Evolutionary conservation across 441 rosid species (phyloP), one percentile per base, ranked within the genome.

Genomic region (Brassica balearica): DNA sequence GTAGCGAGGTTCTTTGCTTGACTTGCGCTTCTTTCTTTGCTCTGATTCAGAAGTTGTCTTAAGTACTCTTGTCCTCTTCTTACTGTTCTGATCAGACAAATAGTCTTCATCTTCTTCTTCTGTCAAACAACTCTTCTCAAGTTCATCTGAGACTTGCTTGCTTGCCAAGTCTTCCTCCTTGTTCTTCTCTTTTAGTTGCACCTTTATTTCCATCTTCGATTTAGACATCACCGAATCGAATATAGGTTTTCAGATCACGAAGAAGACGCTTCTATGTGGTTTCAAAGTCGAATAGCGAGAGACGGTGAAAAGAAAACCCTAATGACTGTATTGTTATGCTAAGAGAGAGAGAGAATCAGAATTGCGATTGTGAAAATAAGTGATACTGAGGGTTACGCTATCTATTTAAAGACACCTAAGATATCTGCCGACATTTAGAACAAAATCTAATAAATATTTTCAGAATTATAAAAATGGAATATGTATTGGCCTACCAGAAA

Each of bases 101-200:
- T 77, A 82, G 29, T 83, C 82, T 10, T 61, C 85, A 29, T 88
- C 90, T 61, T 91, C 92, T 76, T 92, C 96, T 77, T 89, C 95
- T 0, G 95, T 88, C 53, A 92, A 65, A 59, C 74, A 87, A 84
- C 91, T 88, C 75, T 73, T 85, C 56, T 83, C 85, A 64, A 72
- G 71, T 43, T 83, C 91, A 67, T 72, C 83, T 23, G 77, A 85
- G 19, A 61, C 59, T 32, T 61, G 69, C 68, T 78, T 71, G 8
- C 61, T 53, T 20, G 19, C 62, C 36, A 32, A 15, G 20, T 58
- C 46, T 20, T 19, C 61, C 17, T 66, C 67, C 14, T 23, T 2
- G 59, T 67, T 71, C 61, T 80, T 81, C 78, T 73, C 79, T 72
- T 65, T 25, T 11, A 0, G 19, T 14, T 9, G 29, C 12, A 32